Base-by-base conservation (phyloP, 1,139 yeast species). In the Hyphopichia buzzinii region DNA sequence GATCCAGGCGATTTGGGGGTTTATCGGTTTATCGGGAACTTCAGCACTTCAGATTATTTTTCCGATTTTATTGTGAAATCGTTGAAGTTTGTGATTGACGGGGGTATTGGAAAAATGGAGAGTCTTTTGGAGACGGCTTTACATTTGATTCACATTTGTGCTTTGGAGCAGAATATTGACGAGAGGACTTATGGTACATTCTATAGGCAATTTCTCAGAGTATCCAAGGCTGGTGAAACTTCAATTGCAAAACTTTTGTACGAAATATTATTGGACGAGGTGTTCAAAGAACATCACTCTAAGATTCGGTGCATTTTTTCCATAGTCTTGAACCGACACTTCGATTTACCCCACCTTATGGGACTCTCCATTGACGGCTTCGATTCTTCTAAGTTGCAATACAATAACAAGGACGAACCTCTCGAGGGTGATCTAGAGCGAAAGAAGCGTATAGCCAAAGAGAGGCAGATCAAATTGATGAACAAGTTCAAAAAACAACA, bases 401-500 rank as follows among this genome's bases (percentile, higher is more conserved):
- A 48, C 21, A 43, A 49, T 22, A 33, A 41, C 4, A 47, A 37
- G 4, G 41, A 49, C 3, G 42, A 43, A 4, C 40, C 36, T 8
- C 44, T 55, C 8, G 73, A 72, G 38, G 63, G 71, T 15, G 84
- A 73, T 26, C 57, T 67, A 26, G 87, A 78, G 34, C 71, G 75
- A 26, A 84, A 81, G 55, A 85, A 80, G 59, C 66, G 80, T 34
- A 49, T 78, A 21, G 97, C 96, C 0, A 74, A 79, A 48, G 82
- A 77, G 39, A 76, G 95, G 45, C 87, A 83, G 50, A 77, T 75
- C 7, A 84, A 80, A 49, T 71, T 90, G 31, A 59, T 90, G 74
- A 88, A 81, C 2, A 88, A 84, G 45, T 79, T 92, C 59, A 81
- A 81, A 41, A 79, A 77, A 46, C 95, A 88, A 49, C 97, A 89